Evolutionary conservation across 2,329 filamentous ascomycete genomes (phyloP).

Genomic region (Aspergillus tanneri): DNA sequence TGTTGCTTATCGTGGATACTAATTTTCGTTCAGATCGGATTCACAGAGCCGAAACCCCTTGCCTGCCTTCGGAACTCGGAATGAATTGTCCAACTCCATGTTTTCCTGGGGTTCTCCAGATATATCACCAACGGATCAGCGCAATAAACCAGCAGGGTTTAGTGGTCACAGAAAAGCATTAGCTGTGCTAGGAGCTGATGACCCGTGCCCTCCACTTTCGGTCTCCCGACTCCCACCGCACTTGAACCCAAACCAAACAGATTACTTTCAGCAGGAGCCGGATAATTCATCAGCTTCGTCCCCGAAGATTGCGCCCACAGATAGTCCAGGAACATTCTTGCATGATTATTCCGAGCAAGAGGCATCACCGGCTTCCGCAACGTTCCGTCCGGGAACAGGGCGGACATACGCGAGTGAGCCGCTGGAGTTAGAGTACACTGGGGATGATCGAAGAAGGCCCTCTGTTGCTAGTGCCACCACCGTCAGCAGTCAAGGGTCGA

Average conservation of each 20-base stretch:
- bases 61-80: slow-evolving; percentile 16
- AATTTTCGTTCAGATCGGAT: slow-evolving; percentile 24
- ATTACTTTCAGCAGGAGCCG: slow-evolving; percentile 25
- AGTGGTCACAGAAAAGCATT: slow-evolving; percentile 37
- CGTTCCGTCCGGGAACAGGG: slow-evolving; percentile 60
- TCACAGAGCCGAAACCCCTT: slow-evolving; percentile 21
- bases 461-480: slow-evolving; percentile 86
- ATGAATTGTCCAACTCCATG: slow-evolving; percentile 32
- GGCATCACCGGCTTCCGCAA: slow-evolving; percentile 64
- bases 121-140: slow-evolving; percentile 40
- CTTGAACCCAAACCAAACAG: slow-evolving; percentile 21
- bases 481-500: slow-evolving; percentile 81
- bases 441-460: slow-evolving; percentile 76
- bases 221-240: slow-evolving; percentile 22
- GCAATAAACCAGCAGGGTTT: slow-evolving; percentile 34
- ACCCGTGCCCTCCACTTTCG: slow-evolving; percentile 25
- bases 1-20: slow-evolving; percentile 8
- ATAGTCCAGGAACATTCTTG: slow-evolving; percentile 37
- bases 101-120: slow-evolving; percentile 39
- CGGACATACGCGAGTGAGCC: slow-evolving; percentile 58
- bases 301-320: slow-evolving; percentile 27
- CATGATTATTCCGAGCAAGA: slow-evolving; percentile 42
- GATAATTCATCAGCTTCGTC: slow-evolving; percentile 35
- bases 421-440: slow-evolving; percentile 59
- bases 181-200: slow-evolving; percentile 31